Base-by-base conservation (phyloP, 2,329 filamentous ascomycete species). In the Helotiales sp. region DNA sequence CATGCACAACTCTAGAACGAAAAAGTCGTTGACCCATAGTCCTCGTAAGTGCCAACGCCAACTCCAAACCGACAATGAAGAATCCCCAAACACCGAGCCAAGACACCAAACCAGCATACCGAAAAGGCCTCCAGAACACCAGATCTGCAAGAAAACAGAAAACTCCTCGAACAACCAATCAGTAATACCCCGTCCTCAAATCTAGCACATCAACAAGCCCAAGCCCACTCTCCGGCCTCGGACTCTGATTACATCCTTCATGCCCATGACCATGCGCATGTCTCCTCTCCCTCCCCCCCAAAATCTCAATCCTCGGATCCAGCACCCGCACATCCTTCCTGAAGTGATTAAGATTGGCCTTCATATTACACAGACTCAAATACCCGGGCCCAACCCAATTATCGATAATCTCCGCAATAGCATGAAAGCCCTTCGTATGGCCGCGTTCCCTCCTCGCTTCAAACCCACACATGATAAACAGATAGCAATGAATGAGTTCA, bases 401-500 rank as follows among this genome's bases (percentile, higher is more conserved):
- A 70, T 90, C 87, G 63, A 90, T 87, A n/a, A 86, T 77, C 28
- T 78, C 79, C 30, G 87, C 87, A 69, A 90, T 89, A 54, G 80
- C 80, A 30, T 81, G 80, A 72, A 90, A 90, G 1, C 86, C 88
- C 1, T 80, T 75, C 1, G 88, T 90, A 70, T 90, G 88, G 0
- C 88, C 88, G 11, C 87, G 87, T 49, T 82, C 80, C 26, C 81
- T 78, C 40, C 83, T 79, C 0, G 87, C 87, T 50, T 83, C 81
- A 74, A 87, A 85, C 3, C 88, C 88, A 71, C 87, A 89, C 61
- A 79, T 81, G 65, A 90, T 84, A 70, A 90, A 90, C 17, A 90
- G 79, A 73, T 89, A 90, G 77, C 87, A 87, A 77, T 90, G 88
- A 57, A 90, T 87, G 71, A 90, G 83, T 77, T 91, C 88, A 74